These are phyloP conservation scores for Neurospora pannonica DNA, from an alignment of 495 filamentous ascomycete genomes.

Conservation along the genomic window DNA sequence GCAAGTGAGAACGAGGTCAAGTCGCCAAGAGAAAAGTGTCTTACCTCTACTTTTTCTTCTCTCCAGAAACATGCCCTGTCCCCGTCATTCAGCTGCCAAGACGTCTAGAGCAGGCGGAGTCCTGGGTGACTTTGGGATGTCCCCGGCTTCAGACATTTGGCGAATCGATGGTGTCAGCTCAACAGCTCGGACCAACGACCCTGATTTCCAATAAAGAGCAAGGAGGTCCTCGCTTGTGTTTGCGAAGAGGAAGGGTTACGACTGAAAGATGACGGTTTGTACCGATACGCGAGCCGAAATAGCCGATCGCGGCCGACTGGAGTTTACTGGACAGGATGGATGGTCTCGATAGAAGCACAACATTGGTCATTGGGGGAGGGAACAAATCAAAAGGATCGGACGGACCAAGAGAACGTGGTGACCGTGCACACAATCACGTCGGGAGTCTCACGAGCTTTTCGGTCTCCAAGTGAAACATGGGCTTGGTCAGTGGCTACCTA, in stretches of 20 bases:
- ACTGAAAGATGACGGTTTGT: background rate
- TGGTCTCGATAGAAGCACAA: background rate
- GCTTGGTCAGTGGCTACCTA: background rate
- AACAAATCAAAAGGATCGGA: background rate
- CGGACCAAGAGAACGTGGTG: background rate
- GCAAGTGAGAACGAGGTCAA: background rate
- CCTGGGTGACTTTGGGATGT: background rate
- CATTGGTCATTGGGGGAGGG: background rate
- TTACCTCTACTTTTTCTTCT: background rate
- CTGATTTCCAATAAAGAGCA: background rate
- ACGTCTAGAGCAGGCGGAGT: background rate
- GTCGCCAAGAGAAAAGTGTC: background rate
- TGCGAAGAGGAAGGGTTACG: background rate
- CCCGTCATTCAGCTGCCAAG: background rate
- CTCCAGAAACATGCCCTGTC: background rate
- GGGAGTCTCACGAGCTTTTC: background rate
- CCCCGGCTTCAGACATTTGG: background rate
- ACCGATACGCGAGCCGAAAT: background rate
- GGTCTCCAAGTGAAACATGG: background rate
- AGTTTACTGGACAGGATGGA: background rate
- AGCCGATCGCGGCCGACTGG: background rate
- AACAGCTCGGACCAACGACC: background rate
- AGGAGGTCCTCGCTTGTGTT: background rate
- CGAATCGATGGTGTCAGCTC: background rate
- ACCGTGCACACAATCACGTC: background rate